Evolutionary conservation across 345 rosid genomes (phyloP), one percentile per base, ranked within the genome.

Genomic region (Atalantia buxifolia): DNA sequence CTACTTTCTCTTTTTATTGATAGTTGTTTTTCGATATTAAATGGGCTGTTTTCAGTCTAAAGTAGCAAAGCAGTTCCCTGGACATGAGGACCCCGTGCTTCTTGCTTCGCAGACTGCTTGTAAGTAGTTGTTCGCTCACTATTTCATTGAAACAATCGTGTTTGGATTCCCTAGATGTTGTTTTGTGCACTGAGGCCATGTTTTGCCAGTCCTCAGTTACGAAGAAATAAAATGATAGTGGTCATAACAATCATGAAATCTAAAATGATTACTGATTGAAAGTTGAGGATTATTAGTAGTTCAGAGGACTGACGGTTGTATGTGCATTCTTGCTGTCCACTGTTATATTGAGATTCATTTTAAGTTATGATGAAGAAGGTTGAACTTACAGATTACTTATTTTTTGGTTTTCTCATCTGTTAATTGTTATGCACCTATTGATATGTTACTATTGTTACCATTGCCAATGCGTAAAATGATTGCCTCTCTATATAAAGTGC

Each of bases 21-120:
- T 67, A 48, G 48, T 66, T 63, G 74, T 73, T 81, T 66, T 60
- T 75, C 82, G 45, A 88, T 87, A n/a, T 42, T 25, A 88, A 90
- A 94, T 97, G 99, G 98, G 99, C 92, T 97, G 99, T 83, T 92
- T 94, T 86, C 84, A 88, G 7, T 94, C 99, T 24, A 94, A 85
- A 76, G 91, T 78, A 72, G 83, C 87, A 67, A 92, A 83, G 83
- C 90, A 91, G 78, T 87, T 81, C 72, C 93, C 92, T 36, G 99
- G 98, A 78, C 92, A 92, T 45, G 97, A 92, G 86, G 93, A 94
- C 84, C 99, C 98, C 6, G 81, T 91, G 5, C 83, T 78, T 66
- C 98, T 97, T 77, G 92, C 99, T 84, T 92, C 98, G 0, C 90
- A 97, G 85, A 94, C 99, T 66, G 95, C 98, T 36, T 97, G 99